Evolutionary conservation across 306 rosid genomes (phyloP), one percentile per base, ranked within the genome.

Genomic region (Prunus mira): DNA sequence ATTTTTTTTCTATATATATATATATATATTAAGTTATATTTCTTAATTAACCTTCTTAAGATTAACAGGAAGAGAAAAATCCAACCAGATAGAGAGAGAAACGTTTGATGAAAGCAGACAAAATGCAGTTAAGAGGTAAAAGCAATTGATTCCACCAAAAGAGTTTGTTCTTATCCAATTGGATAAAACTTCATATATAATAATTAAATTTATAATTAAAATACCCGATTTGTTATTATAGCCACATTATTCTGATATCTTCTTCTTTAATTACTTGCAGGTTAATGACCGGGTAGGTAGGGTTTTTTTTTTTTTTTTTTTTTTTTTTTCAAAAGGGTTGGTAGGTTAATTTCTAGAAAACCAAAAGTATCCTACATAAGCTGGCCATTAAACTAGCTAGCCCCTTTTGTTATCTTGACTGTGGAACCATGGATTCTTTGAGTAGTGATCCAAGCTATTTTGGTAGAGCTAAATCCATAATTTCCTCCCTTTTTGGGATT

Each of bases 401-500:
- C 43, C 9, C 43, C 43, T 38, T 38, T 6, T 38, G 9, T 38
- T 38, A 38, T 38, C 43, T 38, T 38, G 9, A 38, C 2, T 38
- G 9, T 38, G 43, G 43, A 38, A 47, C 52, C 52, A 47, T 47
- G 52, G 52, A 47, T 47, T 47, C 52, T 13, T 47, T 47, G 52
- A 47, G 52, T 47, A 38, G 6, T 51, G 55, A 51, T 51, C 19
- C 60, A 46, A 61, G 10, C 34, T 60, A 25, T 25, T 13, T 7
- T 7, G 18, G 52, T 41, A 82, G 66, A 63, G 66, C 65, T n/a
- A 78, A 78, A 64, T n/a, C 80, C 65, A 28, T 78, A 4, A 68
- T 84, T 20, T 78, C 86, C 11, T 78, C 82, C 9, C 49, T 85
- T 6, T 61, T 41, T 32, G 74, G 47, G 25, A 22, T 75, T 19